phyloP scores from a whole-genome alignment of 2,329 filamentous ascomycete genomes.

The Pestalotiopsis sp. region DNA sequence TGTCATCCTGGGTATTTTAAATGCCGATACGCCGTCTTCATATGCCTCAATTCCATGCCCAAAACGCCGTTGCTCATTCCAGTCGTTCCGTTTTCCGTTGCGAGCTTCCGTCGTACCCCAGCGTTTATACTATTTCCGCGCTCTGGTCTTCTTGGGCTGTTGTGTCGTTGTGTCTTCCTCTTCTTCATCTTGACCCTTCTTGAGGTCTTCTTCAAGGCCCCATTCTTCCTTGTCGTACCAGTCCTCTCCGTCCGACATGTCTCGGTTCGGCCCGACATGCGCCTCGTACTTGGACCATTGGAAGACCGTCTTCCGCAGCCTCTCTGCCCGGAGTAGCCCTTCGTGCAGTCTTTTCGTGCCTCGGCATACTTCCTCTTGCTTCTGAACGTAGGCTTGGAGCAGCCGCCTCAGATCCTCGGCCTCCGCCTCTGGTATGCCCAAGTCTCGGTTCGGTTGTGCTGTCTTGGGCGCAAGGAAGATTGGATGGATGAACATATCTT shows the following conservation, averaged over 20 bases:
- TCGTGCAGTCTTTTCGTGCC: constrained; percentile 68
- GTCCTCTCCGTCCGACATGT: constrained; percentile 87
- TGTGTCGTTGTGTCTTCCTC: constrained; percentile 68
- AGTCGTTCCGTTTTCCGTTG: not conserved
- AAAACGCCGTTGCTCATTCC: constrained; percentile 6
- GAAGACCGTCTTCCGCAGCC: constrained; percentile 70
- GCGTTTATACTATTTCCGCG: constrained; percentile 43
- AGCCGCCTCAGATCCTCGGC: constrained; percentile 78
- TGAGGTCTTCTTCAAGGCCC: constrained; percentile 71
- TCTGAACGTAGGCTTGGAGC: constrained; percentile 77
- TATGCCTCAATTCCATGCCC: not conserved
- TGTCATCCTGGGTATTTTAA: constrained; percentile 9
- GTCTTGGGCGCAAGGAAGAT: constrained; percentile 69
- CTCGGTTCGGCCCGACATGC: constrained; percentile 65
- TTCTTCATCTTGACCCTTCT: constrained; percentile 82
- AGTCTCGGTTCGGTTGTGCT: constrained; percentile 66
- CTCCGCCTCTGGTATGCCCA: constrained; percentile 71
- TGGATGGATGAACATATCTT: constrained; percentile 67
- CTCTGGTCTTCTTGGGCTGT: constrained; percentile 62
- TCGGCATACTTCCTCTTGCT: constrained; percentile 81
- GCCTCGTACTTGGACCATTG: constrained; percentile 79
- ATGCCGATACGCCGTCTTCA: constrained; percentile 5
- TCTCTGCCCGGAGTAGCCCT: constrained; percentile 72
- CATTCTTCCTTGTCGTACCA: constrained; percentile 86
- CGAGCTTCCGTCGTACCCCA: not conserved